These are phyloP conservation scores for Cudoniella acicularis DNA, from an alignment of 495 filamentous ascomycete species.

Conservation along the genomic window DNA sequence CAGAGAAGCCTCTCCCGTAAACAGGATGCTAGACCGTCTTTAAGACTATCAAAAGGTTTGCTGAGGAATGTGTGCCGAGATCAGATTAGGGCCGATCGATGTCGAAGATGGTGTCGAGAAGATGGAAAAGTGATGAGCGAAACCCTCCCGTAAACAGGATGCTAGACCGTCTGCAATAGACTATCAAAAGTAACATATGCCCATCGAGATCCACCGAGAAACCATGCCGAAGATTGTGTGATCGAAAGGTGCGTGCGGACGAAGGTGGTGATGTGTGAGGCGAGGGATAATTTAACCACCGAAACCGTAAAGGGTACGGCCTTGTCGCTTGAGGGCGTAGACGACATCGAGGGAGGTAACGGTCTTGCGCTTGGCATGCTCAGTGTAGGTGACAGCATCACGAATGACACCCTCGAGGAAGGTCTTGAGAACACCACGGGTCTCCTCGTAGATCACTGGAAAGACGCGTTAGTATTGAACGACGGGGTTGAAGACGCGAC, in stretches of 20 bases:
- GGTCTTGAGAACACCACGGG: slow-evolving; percentile 99
- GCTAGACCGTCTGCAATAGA: slow-evolving; percentile 30
- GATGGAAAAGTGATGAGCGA: slow-evolving; percentile 23
- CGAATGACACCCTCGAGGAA: slow-evolving; percentile 99
- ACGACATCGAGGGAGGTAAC: slow-evolving; percentile 93
- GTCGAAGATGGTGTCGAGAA: slow-evolving; percentile 6
- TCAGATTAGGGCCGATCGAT: slow-evolving; percentile 14
- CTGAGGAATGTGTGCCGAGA: slow-evolving; percentile 13
- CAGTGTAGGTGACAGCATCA: slow-evolving; percentile 89
- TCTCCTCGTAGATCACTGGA: slow-evolving; percentile 99
- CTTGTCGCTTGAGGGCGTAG: slow-evolving; percentile 92
- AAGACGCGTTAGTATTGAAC: slow-evolving; percentile 9
- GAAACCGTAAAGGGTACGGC: slow-evolving; percentile 96
- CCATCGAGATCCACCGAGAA: slow-evolving; percentile 19
- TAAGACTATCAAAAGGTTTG: slow-evolving; percentile 29
- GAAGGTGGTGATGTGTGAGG: slow-evolving; percentile 8
- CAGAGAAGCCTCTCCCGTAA: slow-evolving; percentile 28
- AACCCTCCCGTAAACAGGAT: slow-evolving; percentile 32
- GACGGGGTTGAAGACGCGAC: not conserved
- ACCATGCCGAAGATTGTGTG: slow-evolving; percentile 10
- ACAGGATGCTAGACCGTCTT: slow-evolving; percentile 31
- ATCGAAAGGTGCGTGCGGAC: slow-evolving; percentile 17
- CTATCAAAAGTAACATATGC: slow-evolving; percentile 31
- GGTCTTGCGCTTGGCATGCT: slow-evolving; percentile 54
- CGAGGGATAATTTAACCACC: slow-evolving; percentile 66